Conservation (phyloP, 805 yeast species). For the Vanderwaltozyma polyspora region DNA sequence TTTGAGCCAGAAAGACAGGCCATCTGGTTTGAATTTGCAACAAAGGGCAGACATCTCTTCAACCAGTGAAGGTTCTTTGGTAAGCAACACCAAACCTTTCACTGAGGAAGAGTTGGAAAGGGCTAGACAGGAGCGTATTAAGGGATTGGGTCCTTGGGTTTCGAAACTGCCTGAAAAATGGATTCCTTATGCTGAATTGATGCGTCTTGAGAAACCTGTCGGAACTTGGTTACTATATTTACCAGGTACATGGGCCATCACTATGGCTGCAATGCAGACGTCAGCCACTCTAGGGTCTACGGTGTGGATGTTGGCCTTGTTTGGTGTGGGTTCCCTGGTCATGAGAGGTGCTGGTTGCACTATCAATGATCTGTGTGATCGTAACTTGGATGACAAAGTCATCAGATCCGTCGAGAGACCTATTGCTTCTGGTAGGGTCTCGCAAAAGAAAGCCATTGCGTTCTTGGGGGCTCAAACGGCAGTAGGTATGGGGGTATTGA, state of each 20-base stretch:
- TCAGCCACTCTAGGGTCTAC: constrained; percentile 51
- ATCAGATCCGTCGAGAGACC: constrained; percentile 86
- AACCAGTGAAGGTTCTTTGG: too few relatives aligned
- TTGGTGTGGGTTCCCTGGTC: constrained; percentile 73
- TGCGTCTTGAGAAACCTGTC: constrained; percentile 91
- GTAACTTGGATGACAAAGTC: constrained; percentile 74
- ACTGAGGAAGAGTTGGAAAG: constrained; percentile 19
- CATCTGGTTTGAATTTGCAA: too few relatives aligned
- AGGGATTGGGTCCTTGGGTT: constrained; percentile 41
- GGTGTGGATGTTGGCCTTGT: constrained; percentile 49
- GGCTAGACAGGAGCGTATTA: constrained; percentile 41
- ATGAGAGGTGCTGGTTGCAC: constrained; percentile 99
- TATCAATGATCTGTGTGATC: constrained; percentile 79
- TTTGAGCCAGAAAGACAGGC: too few relatives aligned
- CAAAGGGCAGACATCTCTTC: too few relatives aligned
- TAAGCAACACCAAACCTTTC: too few relatives aligned
- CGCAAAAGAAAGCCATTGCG: constrained; percentile 53
- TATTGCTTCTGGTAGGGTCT: constrained; percentile 77
- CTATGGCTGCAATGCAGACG: constrained; percentile 72
- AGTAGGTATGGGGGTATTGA: constrained; percentile 61
- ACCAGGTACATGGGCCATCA: constrained; percentile 88
- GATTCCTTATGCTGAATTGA: constrained; percentile 86
- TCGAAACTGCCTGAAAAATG: constrained; percentile 55
- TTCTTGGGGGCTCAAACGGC: constrained; percentile 66
- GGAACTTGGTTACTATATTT: constrained; percentile 76